Conservation (phyloP, 495 filamentous ascomycete species). For the Penicillium silybi region DNA sequence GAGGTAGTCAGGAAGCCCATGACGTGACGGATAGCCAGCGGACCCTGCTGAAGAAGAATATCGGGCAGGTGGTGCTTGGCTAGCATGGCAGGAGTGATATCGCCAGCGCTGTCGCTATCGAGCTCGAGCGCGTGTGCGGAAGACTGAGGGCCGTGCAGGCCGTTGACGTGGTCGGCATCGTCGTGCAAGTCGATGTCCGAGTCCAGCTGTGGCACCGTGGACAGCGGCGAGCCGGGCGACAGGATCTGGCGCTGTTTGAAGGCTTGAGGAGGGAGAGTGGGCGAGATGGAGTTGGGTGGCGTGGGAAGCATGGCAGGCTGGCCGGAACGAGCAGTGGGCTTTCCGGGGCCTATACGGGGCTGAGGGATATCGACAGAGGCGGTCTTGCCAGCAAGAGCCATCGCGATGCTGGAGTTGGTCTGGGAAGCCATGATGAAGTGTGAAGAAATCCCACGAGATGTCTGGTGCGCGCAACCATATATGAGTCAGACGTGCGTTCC, state of each 20-base stretch:
- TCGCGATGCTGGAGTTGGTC: conserved; percentile 54
- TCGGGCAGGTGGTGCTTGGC: conserved; percentile 89
- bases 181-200: conserved; percentile 87
- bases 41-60: conserved; percentile 84
- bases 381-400: conserved; percentile 61
- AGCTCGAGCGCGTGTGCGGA: conserved; percentile 28
- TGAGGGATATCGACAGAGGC: conserved; percentile 70
- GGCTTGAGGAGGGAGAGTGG: conserved; percentile 76
- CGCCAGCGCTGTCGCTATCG: conserved; percentile 61
- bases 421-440: conserved; percentile 45
- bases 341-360: conserved; percentile 58
- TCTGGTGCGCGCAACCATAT: conserved; percentile 11
- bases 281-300: conserved; percentile 95
- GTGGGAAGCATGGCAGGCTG: conserved; percentile 69
- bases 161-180: conserved; percentile 50
- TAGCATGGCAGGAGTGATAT: conserved; percentile 81
- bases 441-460: conserved; percentile 3
- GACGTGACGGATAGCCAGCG: conserved; percentile 89
- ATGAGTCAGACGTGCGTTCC: conserved; percentile 30
- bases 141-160: conserved; percentile 37
- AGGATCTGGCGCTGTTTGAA: conserved; percentile 49
- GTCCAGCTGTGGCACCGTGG: conserved; percentile 65
- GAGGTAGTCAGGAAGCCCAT: conserved; percentile 90
- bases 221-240: conserved; percentile 45
- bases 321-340: conserved; percentile 51